Base-by-base conservation (phyloP, 495 filamentous ascomycete genomes). In the Podospora pseudopauciseta region DNA sequence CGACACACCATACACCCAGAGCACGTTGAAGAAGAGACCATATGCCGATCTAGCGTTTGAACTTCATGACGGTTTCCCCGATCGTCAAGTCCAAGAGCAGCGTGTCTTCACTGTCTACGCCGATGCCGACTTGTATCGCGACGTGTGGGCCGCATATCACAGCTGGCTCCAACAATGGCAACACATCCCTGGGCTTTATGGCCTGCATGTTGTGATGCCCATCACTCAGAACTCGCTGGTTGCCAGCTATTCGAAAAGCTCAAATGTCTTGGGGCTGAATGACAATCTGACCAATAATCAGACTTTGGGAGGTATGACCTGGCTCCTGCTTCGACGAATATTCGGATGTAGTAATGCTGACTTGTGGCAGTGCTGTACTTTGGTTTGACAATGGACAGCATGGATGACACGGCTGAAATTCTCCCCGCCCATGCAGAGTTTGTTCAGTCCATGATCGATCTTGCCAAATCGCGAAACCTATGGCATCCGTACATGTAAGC, bases 361-460 rank as follows among this genome's bases (percentile, higher is more conserved):
- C 39, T 13, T 49, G 39, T 49, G 39, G 39, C 13, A 49, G 39
- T 49, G 9, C 39, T 49, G 2, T 49, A 49, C 13, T 49, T 49
- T 13, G 39, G 39, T 16, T 13, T 49, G 39, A 49, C 39, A 49
- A 11, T 49, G 39, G 39, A 49, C 39, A 49, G 15, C 9, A 49
- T 49, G 39, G 39, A 49, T 13, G 39, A 49, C 39, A 49, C 39
- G 9, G 39, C 39, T 1, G 39, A 49, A 16, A 49, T 49, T 16
- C 39, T 49, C 39, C 39, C 39, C 5, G 39, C 39, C 15, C 39
- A 49, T 49, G 39, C 60, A 13, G 23, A 27, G 23, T 18, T 62
- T 30, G 60, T 49, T 3, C 60, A 62, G 60, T 19, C 60, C 26
- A 27, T 62, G 60, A 62, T 49, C 2, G 39, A 49, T 49, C 39